A percentile compares a stretch with the other conserved stretches of the same genome.
phyloP scores from a whole-genome alignment of 2,329 filamentous ascomycete genomes.

The Penicillium digitatum region DNA sequence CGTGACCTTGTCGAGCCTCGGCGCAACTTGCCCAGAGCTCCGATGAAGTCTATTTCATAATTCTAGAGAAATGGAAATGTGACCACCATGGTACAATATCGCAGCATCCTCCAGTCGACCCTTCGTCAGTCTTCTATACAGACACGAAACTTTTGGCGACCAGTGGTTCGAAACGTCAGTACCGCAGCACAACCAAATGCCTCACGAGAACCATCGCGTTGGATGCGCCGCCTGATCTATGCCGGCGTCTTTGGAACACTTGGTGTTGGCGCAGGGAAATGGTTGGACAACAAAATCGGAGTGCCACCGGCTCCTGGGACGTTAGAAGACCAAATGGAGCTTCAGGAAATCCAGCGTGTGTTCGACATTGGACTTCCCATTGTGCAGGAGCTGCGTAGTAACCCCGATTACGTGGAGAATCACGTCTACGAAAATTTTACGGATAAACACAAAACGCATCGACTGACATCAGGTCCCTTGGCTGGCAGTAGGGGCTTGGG shows the following conservation, averaged over 20 bases:
- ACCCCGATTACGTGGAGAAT: slow-evolving; percentile 41
- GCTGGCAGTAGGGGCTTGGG: slow-evolving; percentile 40
- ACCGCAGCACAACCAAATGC: slow-evolving; percentile 17
- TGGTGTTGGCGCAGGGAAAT: slow-evolving; percentile 28
- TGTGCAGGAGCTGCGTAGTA: slow-evolving; percentile 36
- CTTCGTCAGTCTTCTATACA: slow-evolving; percentile 13
- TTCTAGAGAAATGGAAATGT: slow-evolving; percentile 14
- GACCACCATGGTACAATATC: slow-evolving; percentile 28
- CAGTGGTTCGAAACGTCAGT: slow-evolving; percentile 19
- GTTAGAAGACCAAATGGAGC: slow-evolving; percentile 29
- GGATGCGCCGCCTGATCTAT: slow-evolving; percentile 37
- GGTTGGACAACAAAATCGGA: slow-evolving; percentile 22
- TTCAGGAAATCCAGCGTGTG: slow-evolving; percentile 29
- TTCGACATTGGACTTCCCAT: slow-evolving; percentile 36
- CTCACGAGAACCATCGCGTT: slow-evolving; percentile 25
- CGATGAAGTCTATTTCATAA: neutral
- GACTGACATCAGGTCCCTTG: slow-evolving; percentile 41
- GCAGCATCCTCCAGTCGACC: slow-evolving; percentile 22
- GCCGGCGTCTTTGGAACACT: slow-evolving; percentile 33
- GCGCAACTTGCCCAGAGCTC: neutral
- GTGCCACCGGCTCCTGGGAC: slow-evolving; percentile 33
- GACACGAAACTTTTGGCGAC: slow-evolving; percentile 4
- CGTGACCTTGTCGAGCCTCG: slow-evolving; percentile 1
- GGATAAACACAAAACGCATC: slow-evolving; percentile 32
- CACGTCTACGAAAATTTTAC: slow-evolving; percentile 37